These are phyloP conservation scores for Taiozyma sp. DNA, from an alignment of 1,139 yeast genomes.

Conservation along the genomic window DNA sequence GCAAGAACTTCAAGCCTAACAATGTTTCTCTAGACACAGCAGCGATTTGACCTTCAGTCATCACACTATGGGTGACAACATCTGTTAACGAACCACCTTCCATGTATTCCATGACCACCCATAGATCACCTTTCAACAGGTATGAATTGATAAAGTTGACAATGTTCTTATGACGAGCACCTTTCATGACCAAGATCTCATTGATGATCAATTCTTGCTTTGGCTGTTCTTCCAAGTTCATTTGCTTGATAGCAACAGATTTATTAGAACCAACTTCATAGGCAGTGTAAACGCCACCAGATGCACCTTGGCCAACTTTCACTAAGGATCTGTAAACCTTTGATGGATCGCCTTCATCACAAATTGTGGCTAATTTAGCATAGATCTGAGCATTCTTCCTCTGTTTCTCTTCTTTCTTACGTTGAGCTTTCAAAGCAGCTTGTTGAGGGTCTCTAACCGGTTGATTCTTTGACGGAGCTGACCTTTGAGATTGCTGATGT, in stretches of 20 bases:
- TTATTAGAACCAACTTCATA: constrained; percentile 55
- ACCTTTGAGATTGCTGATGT: constrained; percentile 17
- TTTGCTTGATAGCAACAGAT: constrained; percentile 91
- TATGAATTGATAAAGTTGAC: constrained; percentile 90
- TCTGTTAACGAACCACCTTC: constrained; percentile 97
- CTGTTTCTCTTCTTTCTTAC: constrained; percentile 73
- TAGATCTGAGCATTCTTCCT: constrained; percentile 66
- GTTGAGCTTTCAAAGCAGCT: constrained; percentile 54
- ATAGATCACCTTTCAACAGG: constrained; percentile 66
- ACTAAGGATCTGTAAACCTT: constrained; percentile 59
- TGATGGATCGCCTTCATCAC: constrained; percentile 88
- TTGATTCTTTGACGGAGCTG: constrained; percentile 29
- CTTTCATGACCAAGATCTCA: constrained; percentile 93
- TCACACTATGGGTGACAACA: constrained; percentile 89
- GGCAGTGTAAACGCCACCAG: constrained; percentile 96
- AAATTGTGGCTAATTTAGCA: constrained; percentile 67
- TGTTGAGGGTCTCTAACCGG: constrained; percentile 53
- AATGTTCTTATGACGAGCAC: constrained; percentile 83
- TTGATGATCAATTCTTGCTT: constrained; percentile 92
- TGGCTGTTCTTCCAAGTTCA: constrained; percentile 91
- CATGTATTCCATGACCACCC: constrained; percentile 99
- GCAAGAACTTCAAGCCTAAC: constrained; percentile 80
- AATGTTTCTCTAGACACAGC: constrained; percentile 92
- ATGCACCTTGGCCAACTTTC: constrained; percentile 97
- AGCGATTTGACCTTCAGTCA: constrained; percentile 97